phyloP scores from a whole-genome alignment of 257 asterid species.

The Marsdenia floribunda region DNA sequence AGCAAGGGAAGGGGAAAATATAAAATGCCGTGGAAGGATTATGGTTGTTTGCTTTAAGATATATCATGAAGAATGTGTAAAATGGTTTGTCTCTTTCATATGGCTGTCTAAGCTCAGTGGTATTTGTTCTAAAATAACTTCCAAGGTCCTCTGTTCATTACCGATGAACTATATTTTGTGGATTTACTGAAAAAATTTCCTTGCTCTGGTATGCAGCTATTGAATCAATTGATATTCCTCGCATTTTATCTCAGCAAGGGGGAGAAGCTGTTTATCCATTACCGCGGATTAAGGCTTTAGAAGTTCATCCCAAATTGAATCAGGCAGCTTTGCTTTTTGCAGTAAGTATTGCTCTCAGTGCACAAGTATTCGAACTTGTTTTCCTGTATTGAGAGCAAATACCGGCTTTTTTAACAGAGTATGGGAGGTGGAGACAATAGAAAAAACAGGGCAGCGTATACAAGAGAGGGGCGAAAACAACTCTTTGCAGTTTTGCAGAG shows the following conservation, averaged over 20 bases:
- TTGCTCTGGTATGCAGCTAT: conserved; percentile 51
- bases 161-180: neutral
- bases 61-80: neutral
- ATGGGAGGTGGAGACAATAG: conserved; percentile 72
- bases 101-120: neutral
- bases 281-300: conserved; percentile 84
- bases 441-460: conserved; percentile 80
- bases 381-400: conserved; percentile 5
- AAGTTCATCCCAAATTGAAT: conserved; percentile 88
- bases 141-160: neutral
- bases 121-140: neutral
- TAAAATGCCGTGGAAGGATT: neutral
- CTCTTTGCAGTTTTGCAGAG: conserved; percentile 96
- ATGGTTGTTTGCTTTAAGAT: neutral
- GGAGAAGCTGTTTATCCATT: conserved; percentile 98
- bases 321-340: conserved; percentile 81
- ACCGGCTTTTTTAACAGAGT: conserved; percentile 47
- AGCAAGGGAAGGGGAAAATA: neutral
- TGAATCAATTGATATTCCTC: conserved; percentile 91
- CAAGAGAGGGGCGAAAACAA: conserved; percentile 95
- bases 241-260: conserved; percentile 97
- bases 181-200: neutral
- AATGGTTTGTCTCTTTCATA: neutral
- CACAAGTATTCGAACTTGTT: conserved; percentile 1
- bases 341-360: conserved; percentile 40